A percentile compares a stretch with the other conserved stretches of the same genome.
These are phyloP conservation scores for Globisporangium paddicum DNA, from an alignment of 352 stramenopile species.

Conservation along the genomic window DNA sequence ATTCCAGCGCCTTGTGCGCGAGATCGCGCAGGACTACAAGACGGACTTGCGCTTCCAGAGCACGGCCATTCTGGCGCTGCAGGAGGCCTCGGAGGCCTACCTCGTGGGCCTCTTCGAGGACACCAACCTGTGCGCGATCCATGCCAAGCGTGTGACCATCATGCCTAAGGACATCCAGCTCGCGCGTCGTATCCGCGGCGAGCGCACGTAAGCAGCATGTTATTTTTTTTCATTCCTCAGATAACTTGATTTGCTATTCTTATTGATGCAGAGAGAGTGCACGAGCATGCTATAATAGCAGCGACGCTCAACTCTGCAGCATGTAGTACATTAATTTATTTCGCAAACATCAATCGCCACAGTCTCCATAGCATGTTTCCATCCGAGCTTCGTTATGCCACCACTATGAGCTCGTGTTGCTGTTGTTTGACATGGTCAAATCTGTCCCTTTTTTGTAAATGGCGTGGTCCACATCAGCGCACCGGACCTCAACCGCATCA, in stretches of 20 bases:
- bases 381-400: not conserved
- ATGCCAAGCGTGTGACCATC: constrained; percentile 96
- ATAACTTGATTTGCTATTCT: constrained; percentile 10
- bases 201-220: constrained; percentile 56
- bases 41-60: no score
- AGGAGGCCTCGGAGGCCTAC: constrained; percentile 92
- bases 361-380: not conserved
- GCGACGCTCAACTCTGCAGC: not conserved
- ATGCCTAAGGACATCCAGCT: constrained; percentile 97
- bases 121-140: constrained; percentile 94
- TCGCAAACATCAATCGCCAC: not conserved
- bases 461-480: not conserved
- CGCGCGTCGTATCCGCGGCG: constrained; percentile 89
- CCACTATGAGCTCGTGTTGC: no score
- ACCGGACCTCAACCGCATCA: not conserved
- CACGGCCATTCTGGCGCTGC: constrained; percentile 85
- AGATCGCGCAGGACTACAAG: no score
- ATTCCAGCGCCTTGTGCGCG: no score
- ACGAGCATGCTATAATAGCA: no score
- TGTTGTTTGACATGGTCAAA: no score
- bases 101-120: constrained; percentile 95
- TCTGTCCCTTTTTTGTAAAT: not conserved
- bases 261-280: not conserved
- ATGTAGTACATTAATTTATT: constrained; percentile 14
- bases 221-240: not conserved